Base-by-base conservation (phyloP, 768 basidiomycete species). In the Hemileccinum impolitum region DNA sequence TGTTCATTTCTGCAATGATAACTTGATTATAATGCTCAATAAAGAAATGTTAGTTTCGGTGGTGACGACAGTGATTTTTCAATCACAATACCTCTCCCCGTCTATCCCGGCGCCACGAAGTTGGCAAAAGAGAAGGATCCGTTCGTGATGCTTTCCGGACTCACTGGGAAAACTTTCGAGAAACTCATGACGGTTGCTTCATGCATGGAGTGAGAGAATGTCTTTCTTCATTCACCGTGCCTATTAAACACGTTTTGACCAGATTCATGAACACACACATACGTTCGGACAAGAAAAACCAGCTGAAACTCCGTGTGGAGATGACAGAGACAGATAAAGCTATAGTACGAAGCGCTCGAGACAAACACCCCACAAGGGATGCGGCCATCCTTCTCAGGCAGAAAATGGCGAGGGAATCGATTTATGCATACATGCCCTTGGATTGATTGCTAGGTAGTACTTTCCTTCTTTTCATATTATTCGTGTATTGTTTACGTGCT, bases 241-340 rank as follows among this genome's bases (percentile, higher is more conserved):
- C 26, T 23, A 39, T 12, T 18, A 2, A 26, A 17, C 1, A 2
- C 4, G 2, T 17, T 21, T 39, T 8, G 3, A 31, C 5, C 26
- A 58, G 56, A 40, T 48, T 38, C 35, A 51, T 54, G 31, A 58
- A 58, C 11, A 26, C 18, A 10, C 57, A 58, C 12, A 46, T 58
- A 23, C 56, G 52, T 17, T 41, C 52, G 1, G 57, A 58, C 23
- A 54, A 58, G 32, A 6, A 58, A 45, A 55, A 58, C 8, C 25
- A 58, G 34, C 12, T 58, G 19, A 43, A 51, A 25, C 34, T 55
- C 12, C 49, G 49, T 6, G 38, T 42, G 12, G 56, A 49, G 26
- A 58, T 58, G 57, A 58, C 53, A 21, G 53, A 58, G 9, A 28
- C 34, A 26, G 57, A 58, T 17, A 58, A 55, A 25, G 40, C 11